Evolutionary conservation across 768 basidiomycete genomes (phyloP).

Genomic region (Calocybe cyanea): DNA sequence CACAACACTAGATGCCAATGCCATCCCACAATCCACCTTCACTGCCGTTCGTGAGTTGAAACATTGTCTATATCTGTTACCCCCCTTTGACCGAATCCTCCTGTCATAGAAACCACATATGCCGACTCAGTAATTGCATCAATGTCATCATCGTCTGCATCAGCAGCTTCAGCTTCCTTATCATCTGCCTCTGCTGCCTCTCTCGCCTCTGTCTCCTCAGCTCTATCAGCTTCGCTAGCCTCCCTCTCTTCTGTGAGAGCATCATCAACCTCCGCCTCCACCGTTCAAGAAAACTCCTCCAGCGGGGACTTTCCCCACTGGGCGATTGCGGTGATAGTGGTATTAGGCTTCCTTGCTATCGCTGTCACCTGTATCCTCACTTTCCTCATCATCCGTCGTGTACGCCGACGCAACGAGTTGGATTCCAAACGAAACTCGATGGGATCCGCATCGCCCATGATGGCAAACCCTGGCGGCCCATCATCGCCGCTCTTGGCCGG

Average conservation of each 20-base stretch:
- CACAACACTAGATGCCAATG: slow-evolving; percentile 51
- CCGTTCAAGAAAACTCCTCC: slow-evolving; percentile 38
- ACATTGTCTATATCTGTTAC: neutral
- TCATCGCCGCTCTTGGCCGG: slow-evolving; percentile 29
- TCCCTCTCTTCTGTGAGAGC: slow-evolving; percentile 8
- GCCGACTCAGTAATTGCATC: slow-evolving; percentile 64
- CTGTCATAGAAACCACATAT: slow-evolving; percentile 63
- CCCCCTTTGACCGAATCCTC: slow-evolving; percentile 8
- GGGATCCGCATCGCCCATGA: slow-evolving; percentile 82
- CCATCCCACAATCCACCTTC: slow-evolving; percentile 69
- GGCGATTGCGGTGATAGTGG: slow-evolving; percentile 89
- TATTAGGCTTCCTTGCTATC: slow-evolving; percentile 83
- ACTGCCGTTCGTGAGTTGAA: slow-evolving; percentile 71
- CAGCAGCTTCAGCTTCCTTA: slow-evolving; percentile 47
- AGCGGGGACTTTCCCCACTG: slow-evolving; percentile 68
- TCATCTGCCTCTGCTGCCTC: slow-evolving; percentile 36
- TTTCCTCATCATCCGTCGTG: slow-evolving; percentile 70
- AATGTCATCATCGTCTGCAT: slow-evolving; percentile 35
- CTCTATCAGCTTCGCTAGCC: neutral
- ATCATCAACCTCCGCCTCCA: slow-evolving; percentile 8
- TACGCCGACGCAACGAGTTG: slow-evolving; percentile 47
- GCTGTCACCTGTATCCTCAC: slow-evolving; percentile 61
- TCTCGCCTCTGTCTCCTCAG: slow-evolving; percentile 12
- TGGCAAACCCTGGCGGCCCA: slow-evolving; percentile 50
- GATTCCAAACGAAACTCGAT: slow-evolving; percentile 68